Conservation (phyloP, 805 yeast genomes). For the Candida suzukii region DNA sequence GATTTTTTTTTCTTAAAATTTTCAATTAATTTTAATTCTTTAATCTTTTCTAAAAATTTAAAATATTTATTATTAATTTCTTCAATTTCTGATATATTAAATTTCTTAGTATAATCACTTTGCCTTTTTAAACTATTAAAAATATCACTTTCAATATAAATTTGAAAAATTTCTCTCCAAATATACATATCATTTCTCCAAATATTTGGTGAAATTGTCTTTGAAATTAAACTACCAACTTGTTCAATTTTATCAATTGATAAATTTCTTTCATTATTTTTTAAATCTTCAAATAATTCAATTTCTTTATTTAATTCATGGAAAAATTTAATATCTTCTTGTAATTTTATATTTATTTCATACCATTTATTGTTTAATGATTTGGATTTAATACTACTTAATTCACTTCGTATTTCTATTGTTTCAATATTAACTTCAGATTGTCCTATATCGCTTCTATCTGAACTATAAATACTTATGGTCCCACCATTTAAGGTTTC, state of each 20-base stretch:
- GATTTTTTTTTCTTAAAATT: conserved; percentile 42
- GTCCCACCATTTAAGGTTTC: neutral
- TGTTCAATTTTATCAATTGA: conserved; percentile 35
- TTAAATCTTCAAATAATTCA: conserved; percentile 37
- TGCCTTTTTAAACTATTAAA: conserved; percentile 40
- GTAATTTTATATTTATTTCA: conserved; percentile 29
- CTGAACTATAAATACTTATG: too few species aligned
- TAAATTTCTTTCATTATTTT: conserved; percentile 33
- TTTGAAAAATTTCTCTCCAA: conserved; percentile 64
- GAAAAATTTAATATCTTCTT: conserved; percentile 56
- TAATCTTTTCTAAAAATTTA: conserved; percentile 33
- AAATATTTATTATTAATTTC: conserved; percentile 38
- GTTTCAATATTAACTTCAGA: too few species aligned
- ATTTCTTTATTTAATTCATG: conserved; percentile 50
- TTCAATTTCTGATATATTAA: conserved; percentile 37
- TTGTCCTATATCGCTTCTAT: too few species aligned
- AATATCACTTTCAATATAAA: conserved; percentile 60
- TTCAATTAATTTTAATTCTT: conserved; percentile 28
- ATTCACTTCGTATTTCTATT: too few species aligned
- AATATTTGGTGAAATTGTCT: conserved; percentile 32
- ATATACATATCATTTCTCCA: conserved; percentile 49
- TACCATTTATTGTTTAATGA: conserved; percentile 4
- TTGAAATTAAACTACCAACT: conserved; percentile 32
- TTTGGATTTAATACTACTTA: neutral
- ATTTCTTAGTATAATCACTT: conserved; percentile 30